A percentile compares a stretch with the other conserved stretches of the same genome.
Evolutionary conservation across 345 rosid species (phyloP).

Genomic region (Cardamine chenopodiifolia): DNA sequence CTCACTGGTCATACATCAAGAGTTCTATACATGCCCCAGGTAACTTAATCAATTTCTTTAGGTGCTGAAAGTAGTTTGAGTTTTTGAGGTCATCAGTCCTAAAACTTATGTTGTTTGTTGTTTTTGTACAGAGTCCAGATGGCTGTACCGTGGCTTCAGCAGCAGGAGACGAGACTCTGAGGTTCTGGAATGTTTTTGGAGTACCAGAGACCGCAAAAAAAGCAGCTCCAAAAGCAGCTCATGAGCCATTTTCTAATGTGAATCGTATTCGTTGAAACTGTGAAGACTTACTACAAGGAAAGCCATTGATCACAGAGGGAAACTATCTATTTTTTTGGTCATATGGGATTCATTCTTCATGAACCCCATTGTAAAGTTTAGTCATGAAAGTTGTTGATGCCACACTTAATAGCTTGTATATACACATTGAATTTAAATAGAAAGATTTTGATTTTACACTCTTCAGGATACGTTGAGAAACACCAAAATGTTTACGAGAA

Average conservation of each 20-base stretch:
- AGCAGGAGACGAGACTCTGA: constrained; percentile 72
- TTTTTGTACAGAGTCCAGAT: constrained; percentile 60
- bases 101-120: constrained; percentile 18
- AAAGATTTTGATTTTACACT: background rate
- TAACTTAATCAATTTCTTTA: background rate
- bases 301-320: background rate
- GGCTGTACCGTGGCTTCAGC: constrained; percentile 77
- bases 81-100: constrained; percentile 3
- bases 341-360: constrained; percentile 11
- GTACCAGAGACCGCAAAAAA: constrained; percentile 50
- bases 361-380: background rate
- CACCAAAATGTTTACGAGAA: background rate
- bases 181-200: constrained; percentile 78
- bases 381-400: background rate
- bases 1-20: constrained; percentile 49
- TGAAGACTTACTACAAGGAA: background rate
- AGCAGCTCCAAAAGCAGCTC: constrained; percentile 48
- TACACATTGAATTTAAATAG: background rate
- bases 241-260: constrained; percentile 59
- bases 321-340: background rate
- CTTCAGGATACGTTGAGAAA: background rate
- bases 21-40: constrained; percentile 45
- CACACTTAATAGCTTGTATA: constrained; percentile 11
- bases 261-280: constrained; percentile 57
- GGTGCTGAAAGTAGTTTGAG: background rate